Evolutionary conservation across 495 filamentous ascomycete species (phyloP).

Genomic region (Xylaria cubensis): DNA sequence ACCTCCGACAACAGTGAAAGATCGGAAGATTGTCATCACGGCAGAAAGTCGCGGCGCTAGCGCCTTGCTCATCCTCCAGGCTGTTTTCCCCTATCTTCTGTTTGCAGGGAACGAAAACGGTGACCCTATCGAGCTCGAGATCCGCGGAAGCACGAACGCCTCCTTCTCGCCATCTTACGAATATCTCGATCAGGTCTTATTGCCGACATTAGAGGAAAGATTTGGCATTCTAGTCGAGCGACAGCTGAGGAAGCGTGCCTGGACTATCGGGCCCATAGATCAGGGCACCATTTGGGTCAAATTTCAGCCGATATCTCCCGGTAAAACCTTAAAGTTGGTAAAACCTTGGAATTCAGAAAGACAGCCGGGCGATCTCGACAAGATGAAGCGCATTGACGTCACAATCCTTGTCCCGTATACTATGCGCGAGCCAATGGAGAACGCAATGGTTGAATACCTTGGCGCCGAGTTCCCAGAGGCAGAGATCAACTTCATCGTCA

Average conservation of each 20-base stretch:
- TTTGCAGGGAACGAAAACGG: constrained; percentile 55
- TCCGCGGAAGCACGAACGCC: constrained; percentile 82
- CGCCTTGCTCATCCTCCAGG: constrained; percentile 79
- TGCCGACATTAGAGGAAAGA: constrained; percentile 69
- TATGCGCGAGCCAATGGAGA: constrained; percentile 51
- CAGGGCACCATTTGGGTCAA: constrained; percentile 67
- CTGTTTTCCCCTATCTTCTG: constrained; percentile 78
- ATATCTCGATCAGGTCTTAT: constrained; percentile 76
- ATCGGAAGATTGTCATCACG: constrained; percentile 51
- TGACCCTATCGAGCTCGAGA: constrained; percentile 60
- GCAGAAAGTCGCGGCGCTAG: constrained; percentile 55
- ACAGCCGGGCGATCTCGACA: constrained; percentile 33
- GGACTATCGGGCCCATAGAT: constrained; percentile 63
- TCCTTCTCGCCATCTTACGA: constrained; percentile 75
- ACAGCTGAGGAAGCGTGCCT: constrained; percentile 67
- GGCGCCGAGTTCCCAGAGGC: constrained; percentile 50
- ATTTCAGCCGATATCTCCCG: constrained; percentile 58
- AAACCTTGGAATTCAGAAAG: constrained; percentile 40
- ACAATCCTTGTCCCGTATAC: constrained; percentile 60
- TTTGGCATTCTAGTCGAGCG: constrained; percentile 66
- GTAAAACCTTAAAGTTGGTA: constrained; percentile 54
- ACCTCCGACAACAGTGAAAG: constrained; percentile 45
- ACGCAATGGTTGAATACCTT: constrained; percentile 45
- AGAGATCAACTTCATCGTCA: constrained; percentile 54
- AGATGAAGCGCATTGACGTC: constrained; percentile 64